Evolutionary conservation across 495 filamentous ascomycete species (phyloP), one percentile per base, ranked within the genome.

Genomic region (Copromyces sp.): DNA sequence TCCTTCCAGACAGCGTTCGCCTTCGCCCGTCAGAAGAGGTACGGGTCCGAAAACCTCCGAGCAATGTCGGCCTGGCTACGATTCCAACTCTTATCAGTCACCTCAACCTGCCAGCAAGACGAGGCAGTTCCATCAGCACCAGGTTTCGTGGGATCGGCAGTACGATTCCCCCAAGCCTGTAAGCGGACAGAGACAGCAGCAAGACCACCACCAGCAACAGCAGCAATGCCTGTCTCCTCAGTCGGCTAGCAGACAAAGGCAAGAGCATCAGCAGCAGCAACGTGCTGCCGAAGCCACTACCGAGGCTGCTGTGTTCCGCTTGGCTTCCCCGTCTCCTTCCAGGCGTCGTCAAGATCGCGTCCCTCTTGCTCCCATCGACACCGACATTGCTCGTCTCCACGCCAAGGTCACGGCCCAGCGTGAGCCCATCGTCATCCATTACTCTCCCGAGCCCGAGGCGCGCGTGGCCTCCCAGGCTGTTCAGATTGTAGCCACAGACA

Each of bases 1-100:
- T 3, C 61, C 72, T 39, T 39, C 78, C 14, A 59, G 71, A 20
- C 68, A 68, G 2, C 75, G 78, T 9, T 75, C 77, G 20, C 74
- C 70, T 4, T 80, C 78, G n/a, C 78, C 78, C 0, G 47, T 68
- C 71, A 80, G 77, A 68, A 65, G 53, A 65, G 53, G 53, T 2
- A 65, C 53, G 6, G 53, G 53, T 0, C 14, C 2, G 17, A 73
- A 72, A 0, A 69, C 70, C 29, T 69, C 71, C 24, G 70, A 74
- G 38, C 69, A 42, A 39, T 70, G 65, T 12, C 70, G 68, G 1
- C 45, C 39, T 29, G 39, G 61, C 2, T 53, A 73, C 17, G 71
- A 70, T 16, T 71, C 70, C n/a, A 59, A 70, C 0, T 37, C 6
- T 61, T 37, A 45, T 12, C 12, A 65, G 29, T 39, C 44, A 3